phyloP scores from a whole-genome alignment of 176 grass and related monocot species.

The Sorghum bicolor region Sorghum_bicolor_NCBIv3 NC_012873.2:63082001-63082500 shows the following conservation, averaged over 20 bases:
- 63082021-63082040: no score
- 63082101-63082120: no score
- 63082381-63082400: constrained; percentile 23
- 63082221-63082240: no score
- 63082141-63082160: no score
- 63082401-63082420: background rate
- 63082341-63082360: constrained; percentile 16
- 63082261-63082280: constrained; percentile 20
- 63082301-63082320: constrained; percentile 15
- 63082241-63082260: background rate
- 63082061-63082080: no score
- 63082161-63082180: no score
- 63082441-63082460: constrained; percentile 30
- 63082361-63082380: background rate
- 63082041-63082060: no score
- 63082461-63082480: constrained; percentile 40
- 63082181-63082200: no score
- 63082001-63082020: no score
- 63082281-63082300: background rate
- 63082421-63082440: background rate
- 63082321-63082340: background rate
- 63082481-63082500: constrained; percentile 56
- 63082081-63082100: no score
- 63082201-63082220: no score
- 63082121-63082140: no score